Conservation (phyloP, 108 stramenopile genomes). For the Poteriospumella lacustris region DNA sequence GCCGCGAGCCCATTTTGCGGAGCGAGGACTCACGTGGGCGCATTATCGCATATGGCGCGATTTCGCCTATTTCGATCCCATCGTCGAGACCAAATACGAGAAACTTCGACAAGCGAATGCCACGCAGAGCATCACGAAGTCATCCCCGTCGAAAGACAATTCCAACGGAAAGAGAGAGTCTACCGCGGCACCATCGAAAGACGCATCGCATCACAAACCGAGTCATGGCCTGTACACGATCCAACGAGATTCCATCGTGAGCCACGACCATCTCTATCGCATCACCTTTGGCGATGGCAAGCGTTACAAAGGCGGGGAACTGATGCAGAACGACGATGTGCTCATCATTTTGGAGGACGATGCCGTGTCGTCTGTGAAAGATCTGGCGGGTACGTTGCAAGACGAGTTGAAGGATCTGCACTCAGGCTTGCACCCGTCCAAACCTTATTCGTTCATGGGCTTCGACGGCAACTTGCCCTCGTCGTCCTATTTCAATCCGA, state of each 20-base stretch:
- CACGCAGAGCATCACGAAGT: background rate
- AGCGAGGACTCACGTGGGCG: background rate
- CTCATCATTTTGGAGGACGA: slow-evolving; percentile 11
- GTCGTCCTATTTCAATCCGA: too few relatives aligned
- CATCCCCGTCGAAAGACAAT: background rate
- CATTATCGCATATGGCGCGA: slow-evolving; percentile 14
- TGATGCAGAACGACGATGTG: background rate
- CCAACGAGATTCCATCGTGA: too few relatives aligned
- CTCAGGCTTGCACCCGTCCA: too few relatives aligned
- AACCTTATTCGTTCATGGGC: too few relatives aligned
- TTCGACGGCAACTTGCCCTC: too few relatives aligned
- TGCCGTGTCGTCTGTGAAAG: background rate
- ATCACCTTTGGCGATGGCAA: background rate
- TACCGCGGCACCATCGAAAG: background rate
- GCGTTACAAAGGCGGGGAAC: background rate
- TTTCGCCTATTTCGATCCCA: background rate
- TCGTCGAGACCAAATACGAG: too few relatives aligned
- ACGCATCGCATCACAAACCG: too few relatives aligned
- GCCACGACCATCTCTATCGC: too few relatives aligned
- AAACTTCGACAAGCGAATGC: background rate
- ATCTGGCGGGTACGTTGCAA: background rate
- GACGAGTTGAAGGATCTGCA: slow-evolving; percentile 5
- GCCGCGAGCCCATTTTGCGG: background rate
- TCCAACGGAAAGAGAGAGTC: background rate
- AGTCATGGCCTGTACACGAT: background rate